Base-by-base conservation (phyloP, 305 asterid genomes). In the Rubia tinctorum region DNA sequence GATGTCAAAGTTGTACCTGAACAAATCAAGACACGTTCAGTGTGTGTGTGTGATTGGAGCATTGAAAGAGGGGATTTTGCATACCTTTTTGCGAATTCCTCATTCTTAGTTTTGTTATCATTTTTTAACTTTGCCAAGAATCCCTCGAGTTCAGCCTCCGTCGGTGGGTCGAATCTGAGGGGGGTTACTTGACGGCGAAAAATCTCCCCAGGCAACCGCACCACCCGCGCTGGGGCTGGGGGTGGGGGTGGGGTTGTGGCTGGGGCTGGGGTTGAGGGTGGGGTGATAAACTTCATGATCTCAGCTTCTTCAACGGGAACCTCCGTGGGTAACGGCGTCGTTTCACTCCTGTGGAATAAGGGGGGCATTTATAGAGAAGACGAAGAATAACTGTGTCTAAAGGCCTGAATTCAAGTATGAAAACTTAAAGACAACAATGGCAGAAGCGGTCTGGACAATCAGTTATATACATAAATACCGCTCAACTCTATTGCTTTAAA, bases 1-100 rank as follows among this genome's bases (percentile, higher is more conserved):
- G 75, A 92, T 75, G 84, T 92, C 98, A 69, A 72, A 92, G 79
- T 92, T 92, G 76, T 91, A 91, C 85, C 97, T 91, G 81, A 79
- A 83, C 0, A 20, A 39, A 18, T 25, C 65, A 58, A 37, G 9
- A 9, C 6, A 23, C 27, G 23, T 61, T 61, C 23, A 22, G 8
- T 25, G 25, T 22, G 39, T 45, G 63, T 34, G 49, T 20, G 61
- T 17, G 44, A 1, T n/a, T 73, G 18, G 73, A 27, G 76, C 0
- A n/a, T 18, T n/a, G n/a, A n/a, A 71, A 77, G 67, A 39, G 67
- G 60, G 23, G 1, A 0, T n/a, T 39, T 17, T 8, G 11, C 7
- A 0, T 86, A 91, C 97, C 83, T 88, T 59, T 78, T 76, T 1
- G 80, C 49, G 81, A 88, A 88, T 53, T 75, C 75, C 71, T n/a